Evolutionary conservation across 495 filamentous ascomycete genomes (phyloP).

Genomic region (Aspergillus saccharolyticus): DNA sequence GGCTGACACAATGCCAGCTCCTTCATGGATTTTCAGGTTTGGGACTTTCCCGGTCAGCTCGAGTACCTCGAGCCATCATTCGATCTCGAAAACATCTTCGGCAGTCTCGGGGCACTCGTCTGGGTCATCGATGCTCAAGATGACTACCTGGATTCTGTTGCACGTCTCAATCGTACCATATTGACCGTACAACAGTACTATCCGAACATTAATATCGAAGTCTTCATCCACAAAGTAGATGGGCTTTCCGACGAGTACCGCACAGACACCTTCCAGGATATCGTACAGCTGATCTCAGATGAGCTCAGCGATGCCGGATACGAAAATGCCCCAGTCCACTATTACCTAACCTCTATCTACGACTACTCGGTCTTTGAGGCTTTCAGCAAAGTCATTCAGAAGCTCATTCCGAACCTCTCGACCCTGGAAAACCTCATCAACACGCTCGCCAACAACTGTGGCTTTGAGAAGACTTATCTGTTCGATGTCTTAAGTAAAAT

Average conservation of each 20-base stretch:
- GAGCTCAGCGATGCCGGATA: conserved; percentile 88
- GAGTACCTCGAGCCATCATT: conserved; percentile 80
- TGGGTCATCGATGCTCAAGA: conserved; percentile 99
- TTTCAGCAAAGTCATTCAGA: conserved; percentile 96
- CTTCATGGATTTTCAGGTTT: conserved; percentile 98
- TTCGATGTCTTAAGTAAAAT: conserved; percentile 97
- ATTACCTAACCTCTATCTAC: conserved; percentile 94
- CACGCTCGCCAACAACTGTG: conserved; percentile 78
- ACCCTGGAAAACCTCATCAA: conserved; percentile 90
- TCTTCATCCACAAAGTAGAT: conserved; percentile 98
- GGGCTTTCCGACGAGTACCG: conserved; percentile 92
- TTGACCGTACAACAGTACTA: conserved; percentile 80
- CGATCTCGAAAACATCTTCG: conserved; percentile 89
- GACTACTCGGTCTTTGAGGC: conserved; percentile 98
- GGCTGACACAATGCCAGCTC: conserved; percentile 50
- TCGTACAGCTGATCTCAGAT: conserved; percentile 93
- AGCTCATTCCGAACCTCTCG: conserved; percentile 86
- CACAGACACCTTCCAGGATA: conserved; percentile 86
- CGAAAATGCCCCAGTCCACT: conserved; percentile 86
- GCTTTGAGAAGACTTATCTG: conserved; percentile 94
- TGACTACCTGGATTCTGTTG: conserved; percentile 86
- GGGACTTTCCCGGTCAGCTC: conserved; percentile 93
- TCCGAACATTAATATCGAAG: conserved; percentile 88
- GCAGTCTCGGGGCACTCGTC: conserved; percentile 85
- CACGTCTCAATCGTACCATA: conserved; percentile 80